These are phyloP conservation scores for Diaporthe vexans DNA, from an alignment of 2,329 filamentous ascomycete genomes.

Conservation along the genomic window DNA sequence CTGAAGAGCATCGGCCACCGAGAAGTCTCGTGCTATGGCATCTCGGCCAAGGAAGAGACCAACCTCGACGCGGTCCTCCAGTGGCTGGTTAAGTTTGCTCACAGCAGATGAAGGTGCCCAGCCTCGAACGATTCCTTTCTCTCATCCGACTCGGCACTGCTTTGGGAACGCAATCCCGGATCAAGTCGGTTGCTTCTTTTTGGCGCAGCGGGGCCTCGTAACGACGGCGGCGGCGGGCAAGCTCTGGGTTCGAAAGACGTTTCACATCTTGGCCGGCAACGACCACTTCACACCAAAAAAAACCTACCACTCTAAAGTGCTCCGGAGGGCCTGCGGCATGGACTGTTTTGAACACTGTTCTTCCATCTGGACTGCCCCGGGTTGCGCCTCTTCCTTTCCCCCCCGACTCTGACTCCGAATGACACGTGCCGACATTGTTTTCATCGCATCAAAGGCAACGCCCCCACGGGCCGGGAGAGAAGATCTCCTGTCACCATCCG, in stretches of 20 bases:
- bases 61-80: constrained; percentile 97
- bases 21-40: constrained; percentile 98
- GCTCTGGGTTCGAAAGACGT: constrained; percentile 41
- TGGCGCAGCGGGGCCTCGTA: constrained; percentile 40
- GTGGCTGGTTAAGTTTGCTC: constrained; percentile 91
- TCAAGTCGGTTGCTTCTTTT: constrained; percentile 35
- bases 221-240: constrained; percentile 36
- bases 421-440: constrained; percentile 18
- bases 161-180: constrained; percentile 25
- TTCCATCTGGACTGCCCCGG: constrained; percentile 14
- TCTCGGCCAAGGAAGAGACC: constrained; percentile 98
- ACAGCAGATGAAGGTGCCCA: constrained; percentile 68
- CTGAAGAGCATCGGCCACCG: constrained; percentile 90
- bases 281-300: constrained; percentile 41
- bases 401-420: not conserved
- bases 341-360: constrained; percentile 7
- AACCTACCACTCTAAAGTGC: constrained; percentile 25
- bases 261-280: constrained; percentile 43
- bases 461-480: constrained; percentile 32
- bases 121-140: constrained; percentile 13
- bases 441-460: constrained; percentile 29
- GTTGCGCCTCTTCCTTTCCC: not conserved
- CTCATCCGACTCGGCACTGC: constrained; percentile 24
- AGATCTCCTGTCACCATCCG: constrained; percentile 21
- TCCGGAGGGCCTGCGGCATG: constrained; percentile 25